These are phyloP conservation scores for Aegilops sharonensis DNA, from an alignment of 176 grass and related monocot species.

Conservation along the genomic window DNA sequence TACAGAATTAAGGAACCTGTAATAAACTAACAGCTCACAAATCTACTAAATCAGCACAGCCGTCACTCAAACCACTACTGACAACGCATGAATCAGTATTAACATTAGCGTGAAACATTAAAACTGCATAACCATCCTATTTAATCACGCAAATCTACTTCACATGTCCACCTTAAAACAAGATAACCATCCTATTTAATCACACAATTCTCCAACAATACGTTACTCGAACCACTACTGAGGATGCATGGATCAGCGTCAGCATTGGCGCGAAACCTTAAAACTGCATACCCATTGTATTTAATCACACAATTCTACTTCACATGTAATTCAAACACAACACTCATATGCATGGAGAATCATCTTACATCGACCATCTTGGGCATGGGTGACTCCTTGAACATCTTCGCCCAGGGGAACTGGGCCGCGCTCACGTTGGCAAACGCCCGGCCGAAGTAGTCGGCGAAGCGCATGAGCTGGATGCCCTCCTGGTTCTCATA, in stretches of 20 bases:
- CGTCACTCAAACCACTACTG: background rate
- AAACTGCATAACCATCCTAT: background rate
- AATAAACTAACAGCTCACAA: background rate
- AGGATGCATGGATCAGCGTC: background rate
- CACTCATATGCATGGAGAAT: slow-evolving; percentile 35
- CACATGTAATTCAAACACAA: background rate
- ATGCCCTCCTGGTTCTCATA: slow-evolving; percentile 88
- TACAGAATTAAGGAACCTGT: background rate
- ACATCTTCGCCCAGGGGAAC: slow-evolving; percentile 94
- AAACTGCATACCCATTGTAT: background rate
- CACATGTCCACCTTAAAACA: background rate
- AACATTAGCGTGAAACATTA: background rate
- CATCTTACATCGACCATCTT: slow-evolving; percentile 88
- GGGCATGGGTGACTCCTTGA: slow-evolving; percentile 81
- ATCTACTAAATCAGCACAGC: background rate
- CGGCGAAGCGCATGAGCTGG: slow-evolving; percentile 96
- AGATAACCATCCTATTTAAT: no score
- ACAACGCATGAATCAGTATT: background rate
- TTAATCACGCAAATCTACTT: background rate
- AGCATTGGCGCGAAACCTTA: background rate
- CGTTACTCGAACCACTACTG: background rate
- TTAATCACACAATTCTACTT: background rate
- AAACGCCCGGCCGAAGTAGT: slow-evolving; percentile 86
- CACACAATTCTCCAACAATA: background rate
- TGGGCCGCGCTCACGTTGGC: slow-evolving; percentile 62